phyloP scores from a whole-genome alignment of 768 basidiomycete species.

The Naganishia antarctica region DNA sequence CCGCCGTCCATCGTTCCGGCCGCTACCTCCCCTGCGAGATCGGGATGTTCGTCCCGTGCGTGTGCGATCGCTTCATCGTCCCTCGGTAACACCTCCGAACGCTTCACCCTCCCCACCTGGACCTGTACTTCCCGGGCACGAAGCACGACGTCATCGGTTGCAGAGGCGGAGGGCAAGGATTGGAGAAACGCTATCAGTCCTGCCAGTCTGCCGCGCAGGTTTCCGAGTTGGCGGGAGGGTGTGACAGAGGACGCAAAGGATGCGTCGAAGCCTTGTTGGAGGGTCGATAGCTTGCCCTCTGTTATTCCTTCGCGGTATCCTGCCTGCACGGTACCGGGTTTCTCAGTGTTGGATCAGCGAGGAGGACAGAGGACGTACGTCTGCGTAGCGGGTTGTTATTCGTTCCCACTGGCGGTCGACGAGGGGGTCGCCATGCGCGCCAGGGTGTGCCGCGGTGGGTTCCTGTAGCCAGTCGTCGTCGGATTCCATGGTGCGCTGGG shows the following conservation, averaged over 20 bases:
- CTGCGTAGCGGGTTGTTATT: constrained; percentile 40
- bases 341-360: not conserved
- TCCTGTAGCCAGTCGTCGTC: constrained; percentile 42
- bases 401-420: constrained; percentile 44
- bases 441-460: constrained; percentile 14
- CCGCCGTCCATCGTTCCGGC: constrained; percentile 2
- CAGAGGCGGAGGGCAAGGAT: not conserved
- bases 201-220: constrained; percentile 66
- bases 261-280: constrained; percentile 85
- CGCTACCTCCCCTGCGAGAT: not conserved
- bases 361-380: constrained; percentile 35
- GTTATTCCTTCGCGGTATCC: constrained; percentile 97
- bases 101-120: constrained; percentile 4
- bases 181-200: constrained; percentile 53
- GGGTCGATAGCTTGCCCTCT: constrained; percentile 76
- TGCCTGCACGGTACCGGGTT: constrained; percentile 53
- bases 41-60: constrained; percentile 27
- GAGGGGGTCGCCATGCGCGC: constrained; percentile 34
- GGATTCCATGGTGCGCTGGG: not conserved
- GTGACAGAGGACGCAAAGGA: constrained; percentile 64
- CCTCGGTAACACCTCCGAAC: constrained; percentile 13
- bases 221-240: constrained; percentile 70
- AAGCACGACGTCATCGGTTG: not conserved
- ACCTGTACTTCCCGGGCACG: not conserved
- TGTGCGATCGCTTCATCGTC: constrained; percentile 29